A percentile compares a stretch with the other conserved stretches of the same genome.
Conservation (phyloP, 768 basidiomycete species). For the Tulasnella sp. region DNA sequence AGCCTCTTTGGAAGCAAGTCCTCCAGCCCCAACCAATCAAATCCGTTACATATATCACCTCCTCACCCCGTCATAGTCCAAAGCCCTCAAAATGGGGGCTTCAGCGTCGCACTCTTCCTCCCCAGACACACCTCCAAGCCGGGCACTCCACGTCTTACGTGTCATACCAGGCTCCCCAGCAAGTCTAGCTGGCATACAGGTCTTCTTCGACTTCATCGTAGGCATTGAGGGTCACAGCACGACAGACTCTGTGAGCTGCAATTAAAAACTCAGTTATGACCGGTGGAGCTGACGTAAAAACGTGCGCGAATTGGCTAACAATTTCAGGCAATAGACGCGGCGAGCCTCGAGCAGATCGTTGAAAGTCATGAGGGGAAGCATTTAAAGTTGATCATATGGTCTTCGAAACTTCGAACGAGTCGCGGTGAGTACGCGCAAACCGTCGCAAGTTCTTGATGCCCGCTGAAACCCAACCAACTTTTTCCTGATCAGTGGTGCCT, state of each 20-base stretch:
- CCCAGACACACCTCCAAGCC: constrained; percentile 31
- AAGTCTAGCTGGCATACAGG: constrained; percentile 69
- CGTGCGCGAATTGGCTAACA: neutral
- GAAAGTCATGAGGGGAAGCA: constrained; percentile 65
- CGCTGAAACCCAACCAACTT: neutral
- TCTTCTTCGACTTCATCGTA: constrained; percentile 95
- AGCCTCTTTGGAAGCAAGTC: too few relatives aligned
- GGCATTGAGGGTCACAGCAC: constrained; percentile 63
- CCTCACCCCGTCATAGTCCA: too few relatives aligned
- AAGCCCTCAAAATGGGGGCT: constrained; percentile 11
- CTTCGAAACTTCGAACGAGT: constrained; percentile 59
- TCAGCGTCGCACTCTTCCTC: constrained; percentile 6
- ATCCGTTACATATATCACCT: too few relatives aligned
- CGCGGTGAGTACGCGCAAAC: constrained; percentile 39
- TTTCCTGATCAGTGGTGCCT: constrained; percentile 50
- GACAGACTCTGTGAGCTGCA: constrained; percentile 14
- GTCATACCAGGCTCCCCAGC: constrained; percentile 87
- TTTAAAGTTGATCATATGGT: constrained; percentile 72
- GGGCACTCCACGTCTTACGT: constrained; percentile 75
- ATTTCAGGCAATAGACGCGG: constrained; percentile 42
- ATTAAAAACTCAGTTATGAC: too few relatives aligned
- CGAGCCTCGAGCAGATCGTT: constrained; percentile 67
- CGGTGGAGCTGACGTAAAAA: too few relatives aligned
- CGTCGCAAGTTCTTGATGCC: neutral
- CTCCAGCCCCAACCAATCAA: too few relatives aligned